phyloP scores from a whole-genome alignment of 139 green algal species.

The Coccomyxa sp. region DNA sequence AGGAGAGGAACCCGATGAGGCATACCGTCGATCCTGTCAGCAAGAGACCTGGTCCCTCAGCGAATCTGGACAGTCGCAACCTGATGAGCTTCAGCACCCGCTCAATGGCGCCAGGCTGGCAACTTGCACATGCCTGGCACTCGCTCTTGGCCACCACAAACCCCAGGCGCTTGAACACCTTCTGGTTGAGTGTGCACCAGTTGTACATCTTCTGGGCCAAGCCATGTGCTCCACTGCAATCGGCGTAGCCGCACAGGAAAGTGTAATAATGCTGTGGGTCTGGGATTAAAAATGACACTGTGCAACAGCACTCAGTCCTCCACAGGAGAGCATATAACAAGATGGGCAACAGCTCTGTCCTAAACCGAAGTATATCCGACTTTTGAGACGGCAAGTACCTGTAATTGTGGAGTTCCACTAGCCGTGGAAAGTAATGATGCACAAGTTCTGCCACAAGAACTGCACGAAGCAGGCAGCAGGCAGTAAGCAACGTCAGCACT shows the following conservation, averaged over 20 bases:
- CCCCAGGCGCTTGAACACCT: constrained; percentile 77
- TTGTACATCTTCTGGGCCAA: constrained; percentile 92
- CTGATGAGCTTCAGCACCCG: constrained; percentile 76
- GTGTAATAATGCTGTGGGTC: too few species aligned
- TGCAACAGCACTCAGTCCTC: not conserved
- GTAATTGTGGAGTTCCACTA: constrained; percentile 97
- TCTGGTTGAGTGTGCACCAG: constrained; percentile 89
- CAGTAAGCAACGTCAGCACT: too few species aligned
- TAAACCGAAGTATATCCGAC: too few species aligned
- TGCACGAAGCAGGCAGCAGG: constrained; percentile 21
- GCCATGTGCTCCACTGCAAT: constrained; percentile 65
- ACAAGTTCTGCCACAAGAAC: constrained; percentile 88
- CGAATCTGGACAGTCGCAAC: constrained; percentile 50
- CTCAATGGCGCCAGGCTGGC: constrained; percentile 68
- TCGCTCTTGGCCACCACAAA: constrained; percentile 59
- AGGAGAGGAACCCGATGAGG: not conserved
- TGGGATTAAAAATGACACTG: not conserved
- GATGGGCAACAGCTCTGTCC: not conserved
- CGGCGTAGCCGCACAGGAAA: not conserved
- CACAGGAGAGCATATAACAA: constrained; percentile 1
- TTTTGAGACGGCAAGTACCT: constrained; percentile 29
- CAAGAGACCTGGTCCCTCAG: not conserved
- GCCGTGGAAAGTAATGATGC: constrained; percentile 72
- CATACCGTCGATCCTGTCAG: not conserved
- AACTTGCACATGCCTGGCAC: constrained; percentile 54